phyloP scores from a whole-genome alignment of 768 basidiomycete genomes.

The Naganishia onofrii region DNA sequence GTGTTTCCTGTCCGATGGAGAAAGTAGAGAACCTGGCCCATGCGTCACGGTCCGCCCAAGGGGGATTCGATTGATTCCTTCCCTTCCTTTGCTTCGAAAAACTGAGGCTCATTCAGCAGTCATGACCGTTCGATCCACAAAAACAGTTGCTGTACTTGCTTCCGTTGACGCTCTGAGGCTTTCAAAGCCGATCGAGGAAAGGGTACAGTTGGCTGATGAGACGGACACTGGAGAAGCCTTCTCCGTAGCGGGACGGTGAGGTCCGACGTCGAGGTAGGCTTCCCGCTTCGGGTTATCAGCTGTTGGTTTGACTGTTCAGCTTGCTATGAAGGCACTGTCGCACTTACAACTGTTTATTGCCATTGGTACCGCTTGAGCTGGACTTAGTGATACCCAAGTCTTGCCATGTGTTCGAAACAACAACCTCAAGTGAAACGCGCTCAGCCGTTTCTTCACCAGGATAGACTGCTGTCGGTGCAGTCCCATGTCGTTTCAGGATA shows the following conservation, averaged over 20 bases:
- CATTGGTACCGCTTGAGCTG: too few species aligned
- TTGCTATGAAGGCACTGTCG: too few species aligned
- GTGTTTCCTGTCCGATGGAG: neutral
- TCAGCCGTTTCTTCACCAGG: slow-evolving; percentile 30
- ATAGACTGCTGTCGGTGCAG: slow-evolving; percentile 79
- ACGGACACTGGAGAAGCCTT: too few species aligned
- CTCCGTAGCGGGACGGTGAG: too few species aligned
- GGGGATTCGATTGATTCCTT: neutral
- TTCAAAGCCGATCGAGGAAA: neutral
- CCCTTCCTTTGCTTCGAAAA: neutral
- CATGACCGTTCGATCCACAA: slow-evolving; percentile 17
- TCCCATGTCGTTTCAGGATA: slow-evolving; percentile 92
- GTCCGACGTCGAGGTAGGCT: neutral
- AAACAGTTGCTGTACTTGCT: neutral
- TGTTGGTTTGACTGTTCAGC: too few species aligned
- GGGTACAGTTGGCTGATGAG: too few species aligned
- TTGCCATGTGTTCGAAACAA: neutral
- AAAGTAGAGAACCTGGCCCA: neutral
- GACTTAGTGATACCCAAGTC: neutral
- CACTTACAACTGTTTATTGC: too few species aligned
- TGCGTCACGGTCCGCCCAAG: neutral
- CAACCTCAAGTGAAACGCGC: neutral
- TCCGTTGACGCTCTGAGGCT: too few species aligned
- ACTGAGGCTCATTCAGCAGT: neutral
- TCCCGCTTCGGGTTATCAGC: neutral